Evolutionary conservation across 2,329 filamentous ascomycete genomes (phyloP).

Genomic region (Calonectria hongkongensis): DNA sequence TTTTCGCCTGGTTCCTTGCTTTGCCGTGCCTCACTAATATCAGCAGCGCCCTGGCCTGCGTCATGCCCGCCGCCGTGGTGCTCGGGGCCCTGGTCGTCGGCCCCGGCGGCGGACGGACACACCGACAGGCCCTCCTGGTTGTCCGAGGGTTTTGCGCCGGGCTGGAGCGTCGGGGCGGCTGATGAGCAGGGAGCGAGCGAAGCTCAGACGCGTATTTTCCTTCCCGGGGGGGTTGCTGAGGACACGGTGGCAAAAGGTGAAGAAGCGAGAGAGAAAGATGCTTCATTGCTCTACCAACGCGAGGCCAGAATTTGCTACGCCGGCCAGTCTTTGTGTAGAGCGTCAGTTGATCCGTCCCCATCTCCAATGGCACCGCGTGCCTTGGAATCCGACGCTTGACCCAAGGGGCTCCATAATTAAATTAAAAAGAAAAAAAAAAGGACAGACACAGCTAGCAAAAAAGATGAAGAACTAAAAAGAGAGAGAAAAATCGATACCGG

Average conservation of each 20-base stretch:
- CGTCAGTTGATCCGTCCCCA: neutral
- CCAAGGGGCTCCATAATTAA: constrained; percentile 27
- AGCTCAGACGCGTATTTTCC: neutral
- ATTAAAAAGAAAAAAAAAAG: constrained; percentile 40
- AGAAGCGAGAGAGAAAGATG: neutral
- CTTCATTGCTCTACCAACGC: neutral
- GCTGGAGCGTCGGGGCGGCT: constrained; percentile 12
- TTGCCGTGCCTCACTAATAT: constrained; percentile 27
- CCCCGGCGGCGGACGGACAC: constrained; percentile 13
- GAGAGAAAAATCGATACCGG: neutral
- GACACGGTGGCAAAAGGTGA: neutral
- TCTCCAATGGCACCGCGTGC: neutral
- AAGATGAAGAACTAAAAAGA: constrained; percentile 21
- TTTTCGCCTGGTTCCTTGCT: constrained; percentile 23
- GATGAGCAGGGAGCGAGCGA: no score
- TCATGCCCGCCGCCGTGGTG: neutral
- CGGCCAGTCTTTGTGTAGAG: neutral
- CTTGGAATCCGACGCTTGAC: neutral
- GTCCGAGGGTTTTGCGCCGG: neutral
- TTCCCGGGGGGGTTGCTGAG: neutral
- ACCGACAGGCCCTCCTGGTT: constrained; percentile 17
- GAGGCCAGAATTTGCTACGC: neutral
- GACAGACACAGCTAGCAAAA: neutral
- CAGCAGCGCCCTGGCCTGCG: constrained; percentile 7
- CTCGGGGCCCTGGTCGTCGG: constrained; percentile 17